Evolutionary conservation across 306 rosid species (phyloP).

Genomic region (Rubus idaeus): DNA sequence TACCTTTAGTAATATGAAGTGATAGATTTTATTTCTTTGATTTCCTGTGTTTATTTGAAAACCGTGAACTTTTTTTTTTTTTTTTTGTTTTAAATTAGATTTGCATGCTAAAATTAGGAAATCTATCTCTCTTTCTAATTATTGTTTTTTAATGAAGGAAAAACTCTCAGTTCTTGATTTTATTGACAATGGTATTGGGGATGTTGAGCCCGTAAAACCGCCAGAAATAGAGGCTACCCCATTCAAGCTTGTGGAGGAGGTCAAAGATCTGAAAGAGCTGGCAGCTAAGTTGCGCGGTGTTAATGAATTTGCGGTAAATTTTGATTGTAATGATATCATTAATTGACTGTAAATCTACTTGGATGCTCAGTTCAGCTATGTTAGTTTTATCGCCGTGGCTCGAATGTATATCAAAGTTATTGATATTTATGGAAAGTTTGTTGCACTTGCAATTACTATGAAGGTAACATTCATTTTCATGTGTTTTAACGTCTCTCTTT

Average conservation of each 20-base stretch:
- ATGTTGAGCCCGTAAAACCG: conserved; percentile 54
- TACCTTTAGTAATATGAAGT: too few species aligned
- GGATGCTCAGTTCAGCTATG: neutral
- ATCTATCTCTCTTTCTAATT: conserved; percentile 11
- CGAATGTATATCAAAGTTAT: neutral
- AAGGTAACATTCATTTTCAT: neutral
- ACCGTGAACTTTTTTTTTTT: too few species aligned
- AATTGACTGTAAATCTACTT: neutral
- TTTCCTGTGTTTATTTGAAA: too few species aligned
- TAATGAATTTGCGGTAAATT: conserved; percentile 79
- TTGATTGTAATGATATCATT: neutral
- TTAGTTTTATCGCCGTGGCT: neutral
- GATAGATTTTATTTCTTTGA: too few species aligned
- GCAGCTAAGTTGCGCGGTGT: conserved; percentile 72
- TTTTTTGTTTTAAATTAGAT: neutral
- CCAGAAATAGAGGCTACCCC: conserved; percentile 60
- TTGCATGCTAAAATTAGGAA: neutral
- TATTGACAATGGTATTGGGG: conserved; percentile 52
- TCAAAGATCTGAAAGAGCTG: conserved; percentile 75
- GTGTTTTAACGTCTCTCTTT: conserved; percentile 10
- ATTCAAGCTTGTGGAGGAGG: conserved; percentile 71
- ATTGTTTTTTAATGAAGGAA: conserved; percentile 44
- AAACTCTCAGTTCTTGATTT: conserved; percentile 61
- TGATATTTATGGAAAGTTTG: neutral
- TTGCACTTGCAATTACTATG: neutral